Base-by-base conservation (phyloP, 2,329 filamentous ascomycete species). In the Monosporascus sp. region DNA sequence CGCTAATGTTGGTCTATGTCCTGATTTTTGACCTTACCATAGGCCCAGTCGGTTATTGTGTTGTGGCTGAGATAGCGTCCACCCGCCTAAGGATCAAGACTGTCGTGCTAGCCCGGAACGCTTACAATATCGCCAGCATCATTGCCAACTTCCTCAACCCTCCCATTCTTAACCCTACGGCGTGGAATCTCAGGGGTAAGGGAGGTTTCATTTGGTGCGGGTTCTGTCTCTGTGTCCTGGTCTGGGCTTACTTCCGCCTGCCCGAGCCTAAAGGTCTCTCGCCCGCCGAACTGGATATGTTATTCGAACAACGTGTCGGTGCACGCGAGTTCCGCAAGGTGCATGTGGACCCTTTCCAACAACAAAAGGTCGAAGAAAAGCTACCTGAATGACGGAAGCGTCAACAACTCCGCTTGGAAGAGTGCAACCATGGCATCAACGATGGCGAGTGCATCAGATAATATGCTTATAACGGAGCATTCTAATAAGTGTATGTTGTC, bases 161-260 rank as follows among this genome's bases (percentile, higher is more conserved):
- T 2, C 64, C 69, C 52, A 65, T 68, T 48, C 54, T 68, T 31
- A 68, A 66, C 46, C 65, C 65, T 5, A 63, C 60, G 1, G 62
- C 58, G 24, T 59, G 60, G 45, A 70, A 63, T 48, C 57, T 58
- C 62, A 67, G 43, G 67, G 72, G 70, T 61, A 67, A 52, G 68
- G 70, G 37, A 67, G 74, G 57, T 0, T 61, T 62, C 51, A 46
- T 62, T 38, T 61, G 60, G 60, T 46, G 43, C 19, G 57, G 55
- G 6, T 63, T 72, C 49, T 69, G 72, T 55, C 80, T 82, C 64
- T 66, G 76, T 43, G 85, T 80, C 65, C 77, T 85, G 55, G 70
- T 86, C 2, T 87, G 85, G 66, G 79, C 80, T 0, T 88, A 79
- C 62, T 87, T 87, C 72, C 75, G 84, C 2, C 68, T 88, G 0